Percentiles rank a stretch among this genome's conserved stretches.
Evolutionary conservation across 2,329 filamentous ascomycete genomes (phyloP).

Genomic region (Microsporum ferrugineum): DNA sequence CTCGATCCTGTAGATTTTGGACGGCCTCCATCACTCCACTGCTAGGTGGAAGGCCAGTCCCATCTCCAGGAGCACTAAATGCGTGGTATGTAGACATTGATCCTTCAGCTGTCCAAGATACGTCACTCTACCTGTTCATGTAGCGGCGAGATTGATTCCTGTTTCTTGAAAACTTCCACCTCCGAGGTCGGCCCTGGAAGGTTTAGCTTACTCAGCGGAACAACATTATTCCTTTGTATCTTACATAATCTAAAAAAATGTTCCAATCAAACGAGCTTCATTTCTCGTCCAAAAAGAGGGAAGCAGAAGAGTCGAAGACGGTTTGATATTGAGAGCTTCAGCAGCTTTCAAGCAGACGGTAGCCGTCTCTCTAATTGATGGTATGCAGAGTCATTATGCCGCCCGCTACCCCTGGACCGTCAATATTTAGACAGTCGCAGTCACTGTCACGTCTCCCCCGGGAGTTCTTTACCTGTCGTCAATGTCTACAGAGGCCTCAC

Average conservation of each 20-base stretch:
- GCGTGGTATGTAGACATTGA: too few species aligned
- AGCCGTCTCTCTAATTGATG: neutral
- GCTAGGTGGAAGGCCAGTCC: too few species aligned
- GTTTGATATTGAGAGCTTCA: neutral
- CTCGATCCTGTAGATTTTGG: too few species aligned
- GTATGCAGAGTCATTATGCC: neutral
- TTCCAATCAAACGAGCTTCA: neutral
- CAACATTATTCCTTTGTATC: neutral
- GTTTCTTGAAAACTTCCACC: too few species aligned
- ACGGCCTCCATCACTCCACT: too few species aligned
- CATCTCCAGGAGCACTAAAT: too few species aligned
- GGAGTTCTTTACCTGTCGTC: conserved; percentile 33
- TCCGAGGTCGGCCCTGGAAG: too few species aligned
- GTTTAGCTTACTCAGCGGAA: neutral
- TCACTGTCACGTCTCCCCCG: conserved; percentile 26
- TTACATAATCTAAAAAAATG: neutral
- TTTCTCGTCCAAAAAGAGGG: neutral
- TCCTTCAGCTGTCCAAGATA: too few species aligned
- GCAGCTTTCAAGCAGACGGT: neutral
- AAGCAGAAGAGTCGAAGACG: neutral
- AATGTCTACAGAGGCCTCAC: conserved; percentile 26
- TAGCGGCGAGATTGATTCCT: too few species aligned
- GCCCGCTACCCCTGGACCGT: neutral
- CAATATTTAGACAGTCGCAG: conserved; percentile 20
- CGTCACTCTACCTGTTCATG: too few species aligned